These are phyloP conservation scores for Kwoniella newhampshirensis DNA, from an alignment of 768 basidiomycete species.

Conservation along the genomic window DNA sequence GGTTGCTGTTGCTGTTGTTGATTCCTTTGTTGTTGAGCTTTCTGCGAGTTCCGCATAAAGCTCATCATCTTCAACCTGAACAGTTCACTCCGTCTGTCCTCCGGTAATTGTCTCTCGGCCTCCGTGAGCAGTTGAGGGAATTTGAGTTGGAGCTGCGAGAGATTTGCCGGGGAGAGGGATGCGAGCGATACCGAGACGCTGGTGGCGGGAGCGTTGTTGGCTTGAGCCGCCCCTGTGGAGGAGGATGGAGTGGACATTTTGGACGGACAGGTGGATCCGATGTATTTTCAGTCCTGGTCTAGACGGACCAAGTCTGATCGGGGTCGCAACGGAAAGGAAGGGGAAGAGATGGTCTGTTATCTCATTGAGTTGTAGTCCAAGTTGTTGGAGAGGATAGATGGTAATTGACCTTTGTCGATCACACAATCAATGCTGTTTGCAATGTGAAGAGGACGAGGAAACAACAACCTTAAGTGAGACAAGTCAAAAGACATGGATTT, in stretches of 20 bases:
- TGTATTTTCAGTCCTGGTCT: not conserved
- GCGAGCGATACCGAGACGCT: slow-evolving; percentile 1
- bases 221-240: not conserved
- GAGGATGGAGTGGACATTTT: slow-evolving; percentile 3
- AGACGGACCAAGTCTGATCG: not conserved
- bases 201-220: not conserved
- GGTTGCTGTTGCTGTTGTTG: slow-evolving; percentile 15
- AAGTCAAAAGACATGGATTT: no score
- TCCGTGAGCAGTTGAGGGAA: slow-evolving; percentile 26
- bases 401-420: no score
- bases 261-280: not conserved
- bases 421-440: no score
- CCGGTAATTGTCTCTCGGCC: slow-evolving; percentile 23
- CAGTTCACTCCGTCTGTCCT: slow-evolving; percentile 17
- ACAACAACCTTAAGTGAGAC: no score
- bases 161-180: slow-evolving; percentile 5
- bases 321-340: not conserved
- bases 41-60: slow-evolving; percentile 7
- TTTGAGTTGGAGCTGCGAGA: slow-evolving; percentile 21
- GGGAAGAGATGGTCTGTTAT: no score
- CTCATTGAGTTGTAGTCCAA: no score
- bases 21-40: slow-evolving; percentile 7
- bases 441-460: no score
- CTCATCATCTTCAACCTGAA: slow-evolving; percentile 15
- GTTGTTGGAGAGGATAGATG: no score